phyloP scores from a whole-genome alignment of 441 rosid genomes.

The Brassica balearica region DNA sequence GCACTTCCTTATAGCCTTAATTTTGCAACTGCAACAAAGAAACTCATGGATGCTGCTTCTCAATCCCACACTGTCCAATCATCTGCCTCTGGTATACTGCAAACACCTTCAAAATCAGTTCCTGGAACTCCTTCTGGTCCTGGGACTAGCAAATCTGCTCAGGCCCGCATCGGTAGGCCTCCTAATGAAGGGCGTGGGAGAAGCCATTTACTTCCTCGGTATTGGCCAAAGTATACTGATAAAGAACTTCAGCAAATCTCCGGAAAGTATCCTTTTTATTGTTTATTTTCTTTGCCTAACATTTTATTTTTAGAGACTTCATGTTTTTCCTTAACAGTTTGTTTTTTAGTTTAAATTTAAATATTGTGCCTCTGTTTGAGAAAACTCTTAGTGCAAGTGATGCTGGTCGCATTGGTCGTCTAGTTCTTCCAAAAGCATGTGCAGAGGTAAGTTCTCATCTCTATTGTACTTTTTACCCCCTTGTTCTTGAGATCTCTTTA shows the following conservation, averaged over 20 bases:
- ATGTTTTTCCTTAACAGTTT: constrained; percentile 21
- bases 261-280: constrained; percentile 83
- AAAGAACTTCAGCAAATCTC: constrained; percentile 89
- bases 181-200: constrained; percentile 91
- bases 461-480: not conserved
- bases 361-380: constrained; percentile 90
- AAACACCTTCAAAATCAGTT: constrained; percentile 67
- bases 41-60: constrained; percentile 47
- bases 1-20: constrained; percentile 54
- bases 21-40: constrained; percentile 58
- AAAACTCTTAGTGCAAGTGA: constrained; percentile 97
- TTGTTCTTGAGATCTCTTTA: not conserved
- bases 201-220: constrained; percentile 88
- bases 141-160: constrained; percentile 42
- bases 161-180: constrained; percentile 74
- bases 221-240: constrained; percentile 95
- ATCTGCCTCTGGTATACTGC: constrained; percentile 69
- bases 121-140: constrained; percentile 44
- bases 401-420: constrained; percentile 97
- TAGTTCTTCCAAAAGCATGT: constrained; percentile 98
- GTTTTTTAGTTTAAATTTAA: constrained; percentile 66
- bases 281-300: constrained; percentile 20
- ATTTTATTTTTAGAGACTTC: no score
- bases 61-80: constrained; percentile 55
- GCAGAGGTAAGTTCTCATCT: constrained; percentile 74